Percentiles rank a stretch among this genome's conserved stretches.
Evolutionary conservation across 169 alveolate genomes (phyloP).

Genomic region (Fabrea salina): DNA sequence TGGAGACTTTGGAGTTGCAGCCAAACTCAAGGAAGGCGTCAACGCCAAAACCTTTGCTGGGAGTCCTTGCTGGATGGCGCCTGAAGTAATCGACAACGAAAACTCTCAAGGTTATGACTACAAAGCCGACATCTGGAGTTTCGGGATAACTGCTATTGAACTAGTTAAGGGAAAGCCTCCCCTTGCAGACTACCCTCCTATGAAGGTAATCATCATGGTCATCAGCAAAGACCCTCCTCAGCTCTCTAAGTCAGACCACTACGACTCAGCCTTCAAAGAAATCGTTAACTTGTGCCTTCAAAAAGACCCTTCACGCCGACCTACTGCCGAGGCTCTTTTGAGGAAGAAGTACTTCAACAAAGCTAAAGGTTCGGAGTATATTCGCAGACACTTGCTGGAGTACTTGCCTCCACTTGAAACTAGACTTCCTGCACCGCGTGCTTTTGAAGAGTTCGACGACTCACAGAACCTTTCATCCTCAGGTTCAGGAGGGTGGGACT

Average conservation of each 20-base stretch:
- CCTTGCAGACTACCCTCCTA: constrained; percentile 38
- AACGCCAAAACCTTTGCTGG: constrained; percentile 64
- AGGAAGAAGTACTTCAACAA: neutral
- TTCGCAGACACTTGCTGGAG: neutral
- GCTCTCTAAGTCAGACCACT: neutral
- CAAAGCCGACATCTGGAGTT: constrained; percentile 73
- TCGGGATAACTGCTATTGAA: constrained; percentile 71
- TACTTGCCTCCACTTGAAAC: neutral
- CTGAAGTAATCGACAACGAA: constrained; percentile 62
- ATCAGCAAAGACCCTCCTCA: constrained; percentile 34
- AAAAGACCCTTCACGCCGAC: constrained; percentile 10
- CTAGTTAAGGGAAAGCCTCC: constrained; percentile 76
- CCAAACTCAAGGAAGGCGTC: constrained; percentile 57
- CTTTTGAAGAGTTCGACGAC: neutral
- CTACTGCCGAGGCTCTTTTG: neutral
- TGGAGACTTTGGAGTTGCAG: constrained; percentile 86
- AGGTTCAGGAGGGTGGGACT: neutral
- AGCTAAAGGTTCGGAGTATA: neutral
- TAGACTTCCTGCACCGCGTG: neutral
- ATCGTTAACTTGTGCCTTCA: constrained; percentile 1
- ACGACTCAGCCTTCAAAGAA: neutral
- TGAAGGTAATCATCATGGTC: constrained; percentile 38
- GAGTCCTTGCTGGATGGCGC: constrained; percentile 80
- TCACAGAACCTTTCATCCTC: neutral
- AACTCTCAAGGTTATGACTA: constrained; percentile 47